These are phyloP conservation scores for Zygosaccharomyces pseudorouxii DNA, from an alignment of 805 yeast species.

Conservation along the genomic window DNA sequence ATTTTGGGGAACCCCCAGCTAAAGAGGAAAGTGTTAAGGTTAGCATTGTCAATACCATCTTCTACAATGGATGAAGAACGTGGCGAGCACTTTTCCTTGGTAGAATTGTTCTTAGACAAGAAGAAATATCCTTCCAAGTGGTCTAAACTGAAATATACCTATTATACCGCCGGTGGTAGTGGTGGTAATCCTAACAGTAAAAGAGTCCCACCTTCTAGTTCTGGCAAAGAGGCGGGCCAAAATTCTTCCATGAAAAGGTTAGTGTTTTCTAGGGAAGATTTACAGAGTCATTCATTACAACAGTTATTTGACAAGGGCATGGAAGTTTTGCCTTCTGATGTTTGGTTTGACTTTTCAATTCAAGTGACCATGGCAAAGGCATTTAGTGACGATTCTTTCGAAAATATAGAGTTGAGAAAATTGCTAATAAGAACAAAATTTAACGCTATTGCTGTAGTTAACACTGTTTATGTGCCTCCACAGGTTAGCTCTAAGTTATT, in stretches of 20 bases:
- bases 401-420: slow-evolving; percentile 51
- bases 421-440: slow-evolving; percentile 61
- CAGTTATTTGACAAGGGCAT: slow-evolving; percentile 61
- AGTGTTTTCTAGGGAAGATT: slow-evolving; percentile 49
- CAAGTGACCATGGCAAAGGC: slow-evolving; percentile 67
- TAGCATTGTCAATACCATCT: slow-evolving; percentile 55
- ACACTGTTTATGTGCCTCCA: slow-evolving; percentile 52
- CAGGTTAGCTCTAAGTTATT: slow-evolving; percentile 61
- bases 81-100: slow-evolving; percentile 41
- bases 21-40: slow-evolving; percentile 45
- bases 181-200: background rate
- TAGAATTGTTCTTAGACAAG: slow-evolving; percentile 43
- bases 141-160: slow-evolving; percentile 51
- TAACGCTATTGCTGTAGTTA: slow-evolving; percentile 59
- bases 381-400: slow-evolving; percentile 53
- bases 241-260: slow-evolving; percentile 43
- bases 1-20: slow-evolving; percentile 29
- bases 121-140: slow-evolving; percentile 51
- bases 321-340: slow-evolving; percentile 54
- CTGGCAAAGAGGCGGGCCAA: slow-evolving; percentile 32
- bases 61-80: slow-evolving; percentile 37
- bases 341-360: slow-evolving; percentile 58
- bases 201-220: slow-evolving; percentile 1
- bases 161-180: slow-evolving; percentile 36
- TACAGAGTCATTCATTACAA: slow-evolving; percentile 50